phyloP scores from a whole-genome alignment of 129 eudicot genomes.

The Ambrosia artemisiifolia region DNA sequence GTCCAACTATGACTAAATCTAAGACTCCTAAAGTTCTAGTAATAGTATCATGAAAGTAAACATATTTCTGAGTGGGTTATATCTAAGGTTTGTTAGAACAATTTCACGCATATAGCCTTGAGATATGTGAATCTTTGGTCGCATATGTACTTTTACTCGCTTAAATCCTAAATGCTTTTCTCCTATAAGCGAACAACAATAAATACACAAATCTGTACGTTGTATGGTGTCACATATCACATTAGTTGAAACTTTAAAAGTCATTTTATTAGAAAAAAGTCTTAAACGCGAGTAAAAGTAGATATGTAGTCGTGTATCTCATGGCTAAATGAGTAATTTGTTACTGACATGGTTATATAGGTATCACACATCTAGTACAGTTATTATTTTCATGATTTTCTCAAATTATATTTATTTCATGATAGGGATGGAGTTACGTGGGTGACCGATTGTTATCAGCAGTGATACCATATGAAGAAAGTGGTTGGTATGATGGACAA shows the following conservation, averaged over 20 bases:
- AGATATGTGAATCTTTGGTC: background rate
- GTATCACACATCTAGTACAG: background rate
- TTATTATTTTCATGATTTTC: background rate
- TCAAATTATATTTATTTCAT: background rate
- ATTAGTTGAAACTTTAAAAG: too few species aligned
- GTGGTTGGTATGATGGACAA: constrained; percentile 99
- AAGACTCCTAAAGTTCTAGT: background rate
- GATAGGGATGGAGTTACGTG: constrained; percentile 97
- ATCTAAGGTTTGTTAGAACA: background rate
- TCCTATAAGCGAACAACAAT: background rate
- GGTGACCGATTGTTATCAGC: constrained; percentile 96
- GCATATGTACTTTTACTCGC: background rate
- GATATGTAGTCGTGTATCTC: too few species aligned
- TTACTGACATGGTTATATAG: background rate
- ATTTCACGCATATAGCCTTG: background rate
- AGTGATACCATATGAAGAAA: constrained; percentile 95
- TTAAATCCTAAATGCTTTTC: background rate
- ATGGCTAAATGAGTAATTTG: too few species aligned
- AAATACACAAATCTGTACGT: background rate
- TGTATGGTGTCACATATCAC: background rate
- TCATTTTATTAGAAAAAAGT: too few species aligned
- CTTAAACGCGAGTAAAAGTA: too few species aligned
- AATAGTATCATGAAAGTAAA: background rate
- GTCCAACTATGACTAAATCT: background rate
- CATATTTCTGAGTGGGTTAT: background rate